These are phyloP conservation scores for Strobilomyces dryophilus DNA, from an alignment of 768 basidiomycete genomes.

Conservation along the genomic window DNA sequence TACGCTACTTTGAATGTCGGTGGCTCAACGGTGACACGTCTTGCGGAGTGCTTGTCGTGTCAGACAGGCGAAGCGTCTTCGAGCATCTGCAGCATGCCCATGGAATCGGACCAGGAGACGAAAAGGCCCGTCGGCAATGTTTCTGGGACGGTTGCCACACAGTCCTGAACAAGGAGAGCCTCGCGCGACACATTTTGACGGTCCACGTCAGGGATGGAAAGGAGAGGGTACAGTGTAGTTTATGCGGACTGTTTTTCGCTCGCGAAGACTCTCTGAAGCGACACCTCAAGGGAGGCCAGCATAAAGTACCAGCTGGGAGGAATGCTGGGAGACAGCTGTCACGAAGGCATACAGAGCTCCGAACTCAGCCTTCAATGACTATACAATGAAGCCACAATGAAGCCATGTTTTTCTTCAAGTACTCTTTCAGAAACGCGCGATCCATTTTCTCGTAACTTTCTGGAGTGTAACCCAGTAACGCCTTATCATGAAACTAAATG, in stretches of 20 bases:
- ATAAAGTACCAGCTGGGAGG: neutral
- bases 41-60: conserved; percentile 1
- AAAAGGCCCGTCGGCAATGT: conserved; percentile 15
- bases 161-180: conserved; percentile 27
- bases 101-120: conserved; percentile 13
- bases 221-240: conserved; percentile 7
- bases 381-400: neutral
- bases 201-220: conserved; percentile 22
- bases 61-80: conserved; percentile 14
- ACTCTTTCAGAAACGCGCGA: neutral
- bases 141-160: conserved; percentile 17
- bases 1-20: conserved; percentile 2
- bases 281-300: conserved; percentile 17
- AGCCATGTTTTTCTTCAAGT: neutral
- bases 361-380: neutral
- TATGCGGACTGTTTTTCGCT: conserved; percentile 22
- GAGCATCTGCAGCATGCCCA: conserved; percentile 15
- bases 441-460: neutral
- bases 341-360: neutral
- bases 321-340: neutral
- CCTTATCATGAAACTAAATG: no score
- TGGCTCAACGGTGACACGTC: conserved; percentile 8
- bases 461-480: neutral
- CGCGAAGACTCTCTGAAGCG: conserved; percentile 29
- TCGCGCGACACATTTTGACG: conserved; percentile 24